Evolutionary conservation across 1,284 basidiomycete species (phyloP).

Genomic region (Irpex lacteus): DNA sequence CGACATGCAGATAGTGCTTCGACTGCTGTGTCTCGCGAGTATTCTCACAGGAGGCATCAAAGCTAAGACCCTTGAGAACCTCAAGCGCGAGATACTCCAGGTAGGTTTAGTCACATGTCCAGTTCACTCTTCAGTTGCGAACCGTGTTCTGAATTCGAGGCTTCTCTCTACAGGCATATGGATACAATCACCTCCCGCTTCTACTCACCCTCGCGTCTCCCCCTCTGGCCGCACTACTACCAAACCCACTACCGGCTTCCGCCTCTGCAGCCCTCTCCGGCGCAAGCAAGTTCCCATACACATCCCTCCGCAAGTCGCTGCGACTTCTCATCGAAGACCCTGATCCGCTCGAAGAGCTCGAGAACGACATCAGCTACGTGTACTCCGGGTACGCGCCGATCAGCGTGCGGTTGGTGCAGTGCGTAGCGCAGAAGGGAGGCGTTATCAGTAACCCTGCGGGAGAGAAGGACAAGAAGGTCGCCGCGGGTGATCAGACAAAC

Average conservation of each 20-base stretch:
- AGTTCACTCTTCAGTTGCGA: constrained; percentile 5
- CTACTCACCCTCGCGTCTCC: constrained; percentile 79
- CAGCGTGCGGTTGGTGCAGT: constrained; percentile 89
- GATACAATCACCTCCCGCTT: constrained; percentile 85
- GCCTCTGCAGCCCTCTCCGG: constrained; percentile 37
- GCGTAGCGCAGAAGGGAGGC: constrained; percentile 86
- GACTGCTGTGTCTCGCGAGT: constrained; percentile 85
- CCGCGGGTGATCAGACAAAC: constrained; percentile 31
- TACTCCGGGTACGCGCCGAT: constrained; percentile 98
- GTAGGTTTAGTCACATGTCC: constrained; percentile 36
- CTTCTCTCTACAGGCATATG: constrained; percentile 67
- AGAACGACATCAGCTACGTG: constrained; percentile 93
- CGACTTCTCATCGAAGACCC: constrained; percentile 90
- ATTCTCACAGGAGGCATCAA: constrained; percentile 87
- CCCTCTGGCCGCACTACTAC: constrained; percentile 63
- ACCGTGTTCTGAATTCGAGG: constrained; percentile 11
- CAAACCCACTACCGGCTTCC: constrained; percentile 58
- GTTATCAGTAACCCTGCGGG: constrained; percentile 73
- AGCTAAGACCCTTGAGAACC: constrained; percentile 79
- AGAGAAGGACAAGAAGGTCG: constrained; percentile 46
- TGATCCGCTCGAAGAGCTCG: constrained; percentile 72
- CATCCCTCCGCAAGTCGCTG: constrained; percentile 77
- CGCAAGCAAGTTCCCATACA: constrained; percentile 65
- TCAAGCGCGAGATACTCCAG: constrained; percentile 92
- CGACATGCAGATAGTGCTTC: constrained; percentile 73